Conservation (phyloP, 441 rosid species). For the Populus tomentosa region DNA sequence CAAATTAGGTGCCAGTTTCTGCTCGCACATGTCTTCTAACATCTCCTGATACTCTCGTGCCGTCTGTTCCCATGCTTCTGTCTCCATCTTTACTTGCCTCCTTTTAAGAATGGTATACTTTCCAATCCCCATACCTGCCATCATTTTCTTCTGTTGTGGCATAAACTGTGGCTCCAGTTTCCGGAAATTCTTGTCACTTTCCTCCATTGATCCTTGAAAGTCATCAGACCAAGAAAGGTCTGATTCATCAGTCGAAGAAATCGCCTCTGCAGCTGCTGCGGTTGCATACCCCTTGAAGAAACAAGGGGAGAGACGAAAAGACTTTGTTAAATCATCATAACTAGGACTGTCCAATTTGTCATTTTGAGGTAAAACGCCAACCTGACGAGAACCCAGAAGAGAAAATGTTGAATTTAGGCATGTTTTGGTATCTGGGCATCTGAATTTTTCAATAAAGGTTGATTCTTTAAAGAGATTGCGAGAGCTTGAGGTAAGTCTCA, state of each 20-base stretch:
- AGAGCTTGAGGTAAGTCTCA: slow-evolving; percentile 25
- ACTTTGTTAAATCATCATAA: slow-evolving; percentile 14
- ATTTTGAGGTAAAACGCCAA: slow-evolving; percentile 18
- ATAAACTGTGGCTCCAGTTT: slow-evolving; percentile 20
- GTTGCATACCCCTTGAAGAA: slow-evolving; percentile 37
- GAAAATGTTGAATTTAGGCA: slow-evolving; percentile 16
- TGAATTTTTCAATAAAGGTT: slow-evolving; percentile 8
- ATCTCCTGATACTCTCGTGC: slow-evolving; percentile 82
- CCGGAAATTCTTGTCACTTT: slow-evolving; percentile 34
- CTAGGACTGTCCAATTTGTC: slow-evolving; percentile 19
- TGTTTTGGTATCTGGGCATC: slow-evolving; percentile 11
- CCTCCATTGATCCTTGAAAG: slow-evolving; percentile 45
- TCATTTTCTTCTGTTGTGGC: slow-evolving; percentile 31
- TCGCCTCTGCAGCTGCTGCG: slow-evolving; percentile 46
- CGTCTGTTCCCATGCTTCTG: slow-evolving; percentile 89
- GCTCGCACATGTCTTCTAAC: slow-evolving; percentile 85
- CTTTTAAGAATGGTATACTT: slow-evolving; percentile 50
- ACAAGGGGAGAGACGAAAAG: slow-evolving; percentile 16
- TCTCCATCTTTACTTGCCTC: too few relatives aligned
- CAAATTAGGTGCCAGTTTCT: slow-evolving; percentile 90
- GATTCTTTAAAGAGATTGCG: slow-evolving; percentile 4
- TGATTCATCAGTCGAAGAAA: slow-evolving; percentile 62
- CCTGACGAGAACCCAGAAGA: slow-evolving; percentile 20
- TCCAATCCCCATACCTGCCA: slow-evolving; percentile 54
- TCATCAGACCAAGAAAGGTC: slow-evolving; percentile 74